Evolutionary conservation across 345 rosid genomes (phyloP).

Genomic region (Citrus australasica): DNA sequence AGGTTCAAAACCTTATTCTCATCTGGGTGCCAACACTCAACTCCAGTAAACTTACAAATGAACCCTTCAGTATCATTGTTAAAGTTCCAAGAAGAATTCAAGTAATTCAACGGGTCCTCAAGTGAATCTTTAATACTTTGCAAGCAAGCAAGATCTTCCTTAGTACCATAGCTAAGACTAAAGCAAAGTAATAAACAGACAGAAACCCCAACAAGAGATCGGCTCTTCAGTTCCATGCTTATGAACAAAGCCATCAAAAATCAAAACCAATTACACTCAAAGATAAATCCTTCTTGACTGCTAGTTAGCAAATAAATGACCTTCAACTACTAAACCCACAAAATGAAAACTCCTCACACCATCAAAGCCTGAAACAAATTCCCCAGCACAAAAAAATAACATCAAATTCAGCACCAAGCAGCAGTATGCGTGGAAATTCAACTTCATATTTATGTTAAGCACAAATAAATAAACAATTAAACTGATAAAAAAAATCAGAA

Average conservation of each 20-base stretch:
- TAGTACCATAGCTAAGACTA: constrained; percentile 34
- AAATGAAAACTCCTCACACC: constrained; percentile 10
- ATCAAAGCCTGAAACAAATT: constrained; percentile 28
- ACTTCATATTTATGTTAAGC: not conserved
- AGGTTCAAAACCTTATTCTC: constrained; percentile 78
- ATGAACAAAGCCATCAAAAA: constrained; percentile 16
- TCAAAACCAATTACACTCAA: not conserved
- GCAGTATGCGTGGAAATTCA: not conserved
- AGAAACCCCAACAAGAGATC: constrained; percentile 19
- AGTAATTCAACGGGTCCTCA: constrained; percentile 42
- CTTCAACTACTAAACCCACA: constrained; percentile 10
- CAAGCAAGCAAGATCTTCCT: constrained; percentile 54
- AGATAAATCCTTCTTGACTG: constrained; percentile 10
- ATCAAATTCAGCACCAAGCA: constrained; percentile 11
- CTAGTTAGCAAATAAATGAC: constrained; percentile 12
- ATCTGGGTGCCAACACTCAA: constrained; percentile 92
- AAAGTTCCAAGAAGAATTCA: constrained; percentile 58
- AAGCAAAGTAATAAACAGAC: constrained; percentile 38
- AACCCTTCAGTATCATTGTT: constrained; percentile 52
- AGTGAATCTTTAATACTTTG: constrained; percentile 29
- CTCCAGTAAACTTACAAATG: constrained; percentile 73
- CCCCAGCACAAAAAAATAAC: not conserved
- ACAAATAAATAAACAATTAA: constrained; percentile 6
- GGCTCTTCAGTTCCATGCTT: constrained; percentile 27
- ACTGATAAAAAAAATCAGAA: not conserved